Base-by-base conservation (phyloP, 345 rosid species). In the Eucalyptus virginea region DNA sequence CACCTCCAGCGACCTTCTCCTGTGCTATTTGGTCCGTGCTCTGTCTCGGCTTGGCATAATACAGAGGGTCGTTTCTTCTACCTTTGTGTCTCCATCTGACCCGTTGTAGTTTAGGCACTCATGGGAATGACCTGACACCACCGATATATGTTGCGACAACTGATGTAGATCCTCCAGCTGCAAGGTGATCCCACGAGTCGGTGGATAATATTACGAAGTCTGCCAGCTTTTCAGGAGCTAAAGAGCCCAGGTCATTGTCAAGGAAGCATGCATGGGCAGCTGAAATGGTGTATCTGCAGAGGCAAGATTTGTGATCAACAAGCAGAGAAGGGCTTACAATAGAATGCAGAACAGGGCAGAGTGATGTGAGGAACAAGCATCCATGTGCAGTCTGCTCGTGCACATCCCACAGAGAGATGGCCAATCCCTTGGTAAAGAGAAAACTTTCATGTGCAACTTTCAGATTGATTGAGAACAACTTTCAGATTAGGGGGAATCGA, bases 221-320 rank as follows among this genome's bases (percentile, higher is more conserved):
- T 11, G 99, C 99, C 8, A 96, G 90, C 90, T 96, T 98, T n/a
- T 95, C 97, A 2, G 94, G 89, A 28, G 98, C 90, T 87, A 96
- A 88, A 44, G 99, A 97, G 90, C 99, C 99, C 92, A 96, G 56
- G n/a, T 94, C 92, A 15, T 92, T 88, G 87, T 97, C 98, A 7
- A 96, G 95, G 92, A 97, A 96, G 90, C 98, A 95, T n/a, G 96
- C 96, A 52, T 87, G 89, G 87, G 99, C 99, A 32, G 99, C 99
- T 87, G 97, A 95, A 80, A 96, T 94, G 3, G 99, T 97, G 90
- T 94, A 94, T 94, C 99, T 96, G 95, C 87, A 89, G 19, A 47
- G 44, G 58, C 65, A 69, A 77, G 50, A 67, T 42, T 54, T 65
- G 54, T 6, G 48, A 50, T 58, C 40, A 13, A 30, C 51, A 56